Evolutionary conservation across 73 alveolate species (phyloP).

Genomic region (Paramecium sexaurelia): DNA sequence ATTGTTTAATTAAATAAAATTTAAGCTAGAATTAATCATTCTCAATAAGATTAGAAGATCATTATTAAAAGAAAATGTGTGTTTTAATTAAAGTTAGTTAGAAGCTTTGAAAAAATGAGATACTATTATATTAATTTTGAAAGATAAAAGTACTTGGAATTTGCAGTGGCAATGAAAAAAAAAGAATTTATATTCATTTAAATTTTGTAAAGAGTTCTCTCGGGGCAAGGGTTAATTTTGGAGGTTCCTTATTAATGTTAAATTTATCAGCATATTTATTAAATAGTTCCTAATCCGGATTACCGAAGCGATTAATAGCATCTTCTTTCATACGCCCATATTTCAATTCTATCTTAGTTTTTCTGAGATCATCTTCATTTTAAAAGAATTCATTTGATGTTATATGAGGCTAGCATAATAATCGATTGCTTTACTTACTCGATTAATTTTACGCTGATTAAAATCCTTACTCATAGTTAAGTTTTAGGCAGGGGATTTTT

Average conservation of each 20-base stretch:
- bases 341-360: not conserved
- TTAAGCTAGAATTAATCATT: not conserved
- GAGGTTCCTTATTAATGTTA: not conserved
- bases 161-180: not conserved
- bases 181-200: not conserved
- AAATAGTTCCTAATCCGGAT: not conserved
- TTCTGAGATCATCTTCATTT: not conserved
- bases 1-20: too few species aligned
- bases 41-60: not conserved
- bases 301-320: not conserved
- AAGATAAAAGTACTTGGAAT: not conserved
- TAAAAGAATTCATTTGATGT: conserved; percentile 27
- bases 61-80: not conserved
- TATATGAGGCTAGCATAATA: conserved; percentile 3
- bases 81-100: not conserved
- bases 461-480: not conserved
- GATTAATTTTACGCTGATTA: not conserved
- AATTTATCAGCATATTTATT: not conserved
- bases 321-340: conserved; percentile 4
- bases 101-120: not conserved
- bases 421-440: not conserved
- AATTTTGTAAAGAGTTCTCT: not conserved
- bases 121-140: not conserved
- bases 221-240: conserved; percentile 20
- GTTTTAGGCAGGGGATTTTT: not conserved